Base-by-base conservation (phyloP, 83 land plant species). In the Thuja plicata region DNA sequence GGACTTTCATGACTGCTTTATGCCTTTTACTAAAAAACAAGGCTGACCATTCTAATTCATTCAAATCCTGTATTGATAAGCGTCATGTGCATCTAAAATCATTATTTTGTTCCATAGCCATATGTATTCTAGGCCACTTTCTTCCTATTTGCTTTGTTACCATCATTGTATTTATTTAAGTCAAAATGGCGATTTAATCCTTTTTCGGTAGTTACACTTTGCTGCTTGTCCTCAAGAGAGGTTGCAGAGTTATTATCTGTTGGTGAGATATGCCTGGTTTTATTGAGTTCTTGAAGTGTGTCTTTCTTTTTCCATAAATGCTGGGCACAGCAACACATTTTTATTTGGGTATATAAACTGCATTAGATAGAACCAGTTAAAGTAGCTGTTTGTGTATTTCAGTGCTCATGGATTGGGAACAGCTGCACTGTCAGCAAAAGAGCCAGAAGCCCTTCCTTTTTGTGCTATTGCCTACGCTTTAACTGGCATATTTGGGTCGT, bases 361-460 rank as follows among this genome's bases (percentile, higher is more conserved):
- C 34, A 48, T 30, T n/a, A 24, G 30, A 83, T 5, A 48, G 57
- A n/a, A 48, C 48, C 8, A 83, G 30, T 24, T 89, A 70, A 40
- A 38, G 73, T 85, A 80, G 32, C 32, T 89, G n/a, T 7, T 55
- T 52, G 54, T 78, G 86, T 76, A 43, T 84, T 88, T 76, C 94
- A 97, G 99, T 92, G 99, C 99, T 52, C 99, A 98, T 94, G 99
- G 99, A 87, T 73, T 98, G 87, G 99, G 99, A 87, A 98, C 99
- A 84, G 99, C 99, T 30, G 99, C 99, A 57, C 88, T 98, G 89
- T 94, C 99, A 80, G 99, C 99, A 34, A 97, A 98, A 92, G 99
- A 98, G 88, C 99, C 99, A 40, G 99, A 98, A 90, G 99, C 99
- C 21, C 93, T 98, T 80, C 99, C 99, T 11, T 98, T 97, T 77